These are phyloP conservation scores for Boechera divaricarpa DNA, from an alignment of 345 rosid species.

Conservation along the genomic window DNA sequence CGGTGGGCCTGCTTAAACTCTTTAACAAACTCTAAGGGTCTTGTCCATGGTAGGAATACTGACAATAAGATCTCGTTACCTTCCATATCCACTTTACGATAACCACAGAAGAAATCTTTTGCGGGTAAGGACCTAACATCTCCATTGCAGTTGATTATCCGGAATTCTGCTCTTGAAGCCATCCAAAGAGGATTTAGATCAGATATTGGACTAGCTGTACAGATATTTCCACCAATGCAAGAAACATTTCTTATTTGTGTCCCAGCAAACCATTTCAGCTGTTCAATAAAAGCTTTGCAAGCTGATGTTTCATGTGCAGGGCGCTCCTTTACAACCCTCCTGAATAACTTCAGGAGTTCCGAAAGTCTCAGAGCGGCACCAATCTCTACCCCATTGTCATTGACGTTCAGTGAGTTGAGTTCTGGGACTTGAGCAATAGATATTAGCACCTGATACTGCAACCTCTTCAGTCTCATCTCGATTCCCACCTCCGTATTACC, in stretches of 20 bases:
- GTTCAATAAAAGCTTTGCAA: slow-evolving; percentile 81
- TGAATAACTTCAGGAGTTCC: slow-evolving; percentile 63
- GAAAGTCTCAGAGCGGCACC: slow-evolving; percentile 82
- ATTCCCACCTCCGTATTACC: slow-evolving; percentile 95
- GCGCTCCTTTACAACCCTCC: slow-evolving; percentile 59
- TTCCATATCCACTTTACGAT: slow-evolving; percentile 76
- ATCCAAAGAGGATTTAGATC: slow-evolving; percentile 97
- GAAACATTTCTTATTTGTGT: slow-evolving; percentile 91
- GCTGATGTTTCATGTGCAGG: slow-evolving; percentile 69
- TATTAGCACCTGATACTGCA: slow-evolving; percentile 63
- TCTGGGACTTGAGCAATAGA: slow-evolving; percentile 36
- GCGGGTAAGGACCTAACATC: slow-evolving; percentile 59
- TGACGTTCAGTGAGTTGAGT: slow-evolving; percentile 50
- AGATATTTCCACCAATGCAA: slow-evolving; percentile 86
- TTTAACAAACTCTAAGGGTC: slow-evolving; percentile 78
- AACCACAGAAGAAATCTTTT: slow-evolving; percentile 78
- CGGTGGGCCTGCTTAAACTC: slow-evolving; percentile 95
- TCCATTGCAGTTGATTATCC: slow-evolving; percentile 61
- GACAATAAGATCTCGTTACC: slow-evolving; percentile 73
- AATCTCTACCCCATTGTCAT: slow-evolving; percentile 65
- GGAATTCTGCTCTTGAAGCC: slow-evolving; percentile 78
- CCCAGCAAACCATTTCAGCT: slow-evolving; percentile 93
- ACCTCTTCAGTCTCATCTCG: slow-evolving; percentile 88
- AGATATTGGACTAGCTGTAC: slow-evolving; percentile 97
- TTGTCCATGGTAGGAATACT: slow-evolving; percentile 85